These are phyloP conservation scores for Letharia lupina DNA, from an alignment of 495 filamentous ascomycete species.

Conservation along the genomic window DNA sequence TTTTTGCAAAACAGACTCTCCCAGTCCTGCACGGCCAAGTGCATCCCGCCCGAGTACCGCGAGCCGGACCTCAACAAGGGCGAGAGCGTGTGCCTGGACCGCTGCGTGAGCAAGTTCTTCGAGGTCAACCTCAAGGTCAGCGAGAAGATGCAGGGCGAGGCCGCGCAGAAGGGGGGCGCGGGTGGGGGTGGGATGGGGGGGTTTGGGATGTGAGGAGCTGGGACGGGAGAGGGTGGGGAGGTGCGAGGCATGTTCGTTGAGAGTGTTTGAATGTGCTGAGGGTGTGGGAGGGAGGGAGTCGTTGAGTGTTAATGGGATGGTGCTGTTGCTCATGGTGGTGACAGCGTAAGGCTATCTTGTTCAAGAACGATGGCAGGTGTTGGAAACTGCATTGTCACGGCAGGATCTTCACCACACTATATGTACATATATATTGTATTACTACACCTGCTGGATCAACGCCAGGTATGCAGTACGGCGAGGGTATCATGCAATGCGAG, in stretches of 20 bases:
- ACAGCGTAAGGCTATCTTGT: neutral
- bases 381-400: neutral
- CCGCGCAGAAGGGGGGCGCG: conserved; percentile 41
- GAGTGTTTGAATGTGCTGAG: neutral
- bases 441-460: neutral
- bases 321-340: neutral
- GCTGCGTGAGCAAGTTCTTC: conserved; percentile 95
- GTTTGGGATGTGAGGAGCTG: conserved; percentile 44
- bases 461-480: conserved; percentile 7
- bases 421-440: conserved; percentile 10
- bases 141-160: conserved; percentile 69
- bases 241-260: neutral
- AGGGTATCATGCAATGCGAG: conserved; percentile 18
- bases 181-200: conserved; percentile 34
- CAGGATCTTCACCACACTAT: conserved; percentile 1
- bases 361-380: neutral
- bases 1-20: conserved; percentile 51
- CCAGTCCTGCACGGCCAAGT: conserved; percentile 85
- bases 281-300: neutral
- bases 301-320: neutral
- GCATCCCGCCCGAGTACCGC: conserved; percentile 81
- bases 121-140: conserved; percentile 92
- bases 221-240: neutral
- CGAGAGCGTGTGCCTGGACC: conserved; percentile 94
- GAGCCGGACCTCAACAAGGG: conserved; percentile 96